Base-by-base conservation (phyloP, 2,329 filamentous ascomycete species). In the Trichoderma afroharzianum region DNA sequence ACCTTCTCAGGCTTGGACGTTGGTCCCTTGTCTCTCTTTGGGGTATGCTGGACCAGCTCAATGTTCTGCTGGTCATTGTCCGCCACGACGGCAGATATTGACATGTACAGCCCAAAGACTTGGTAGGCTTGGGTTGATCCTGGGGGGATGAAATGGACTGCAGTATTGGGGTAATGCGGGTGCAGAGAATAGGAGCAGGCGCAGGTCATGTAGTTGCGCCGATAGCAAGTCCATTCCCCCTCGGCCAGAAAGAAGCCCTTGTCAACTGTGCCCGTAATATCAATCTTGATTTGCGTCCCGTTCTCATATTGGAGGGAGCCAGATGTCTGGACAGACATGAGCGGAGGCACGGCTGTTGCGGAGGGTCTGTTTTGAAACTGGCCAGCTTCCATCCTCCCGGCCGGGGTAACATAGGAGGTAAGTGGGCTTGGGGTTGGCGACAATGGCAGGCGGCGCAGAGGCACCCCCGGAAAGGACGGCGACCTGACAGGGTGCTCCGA, bases 131-230 rank as follows among this genome's bases (percentile, higher is more conserved):
- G 86, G 18, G 82, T 81, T 11, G 88, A 84, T 70, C 83, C 81
- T 68, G 81, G 79, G 76, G 85, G 79, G 78, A 85, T 85, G 83
- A 91, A 82, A 47, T 87, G 84, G 72, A 89, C 82, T 1, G 80
- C 76, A n/a, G 82, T 78, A n/a, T 79, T 82, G 1, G 83, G 81
- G 67, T 82, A 83, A 71, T 84, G 82, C 2, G 92, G 92, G 53
- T 86, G 85, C 28, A 97, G 83, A 14, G 87, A 87, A 81, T 91
- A 97, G 3, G 92, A 93, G 80, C 93, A 95, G 66, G 91, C 89
- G 68, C 96, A 94, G 0, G 93, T 91, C 79, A 97, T 96, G 81
- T 97, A 97, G 80, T 97, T 97, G 57, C 95, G 88, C 39, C 94
- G 88, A 79, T 97, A 97, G 82, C 94, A 97, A 0, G 94, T 97